These are phyloP conservation scores for Cladosporium sp. DNA, from an alignment of 2,329 filamentous ascomycete species.

Conservation along the genomic window DNA sequence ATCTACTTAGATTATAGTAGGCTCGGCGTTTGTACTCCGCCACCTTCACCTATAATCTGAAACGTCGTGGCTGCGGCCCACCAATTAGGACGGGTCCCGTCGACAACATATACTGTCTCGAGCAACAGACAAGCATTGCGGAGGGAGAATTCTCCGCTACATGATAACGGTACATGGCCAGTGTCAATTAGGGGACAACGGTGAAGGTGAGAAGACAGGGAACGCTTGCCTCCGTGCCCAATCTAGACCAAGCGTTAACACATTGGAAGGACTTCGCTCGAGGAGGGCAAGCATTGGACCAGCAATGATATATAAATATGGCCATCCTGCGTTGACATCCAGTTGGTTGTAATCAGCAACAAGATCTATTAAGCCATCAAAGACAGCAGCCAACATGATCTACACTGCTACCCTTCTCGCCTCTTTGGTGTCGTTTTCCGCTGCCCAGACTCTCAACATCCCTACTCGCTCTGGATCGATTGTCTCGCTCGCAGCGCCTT, in stretches of 20 bases:
- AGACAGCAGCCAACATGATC: constrained; percentile 5
- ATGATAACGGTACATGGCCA: not conserved
- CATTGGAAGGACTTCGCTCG: not conserved
- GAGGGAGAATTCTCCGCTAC: constrained; percentile 15
- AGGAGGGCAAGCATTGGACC: not conserved
- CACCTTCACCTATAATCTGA: constrained; percentile 2
- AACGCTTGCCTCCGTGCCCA: constrained; percentile 7
- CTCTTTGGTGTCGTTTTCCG: constrained; percentile 27
- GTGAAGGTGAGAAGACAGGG: not conserved
- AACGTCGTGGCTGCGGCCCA: constrained; percentile 3
- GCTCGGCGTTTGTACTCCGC: not conserved
- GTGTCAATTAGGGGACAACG: not conserved
- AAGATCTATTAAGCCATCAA: not conserved
- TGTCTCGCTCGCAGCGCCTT: constrained; percentile 32
- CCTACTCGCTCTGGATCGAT: constrained; percentile 34
- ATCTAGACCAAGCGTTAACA: not conserved
- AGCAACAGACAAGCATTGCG: constrained; percentile 2
- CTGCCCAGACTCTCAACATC: constrained; percentile 37
- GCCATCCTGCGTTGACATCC: not conserved
- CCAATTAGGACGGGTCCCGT: not conserved
- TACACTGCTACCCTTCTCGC: constrained; percentile 27
- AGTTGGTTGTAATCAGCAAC: not conserved
- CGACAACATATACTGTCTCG: not conserved
- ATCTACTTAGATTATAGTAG: not conserved
- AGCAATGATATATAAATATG: constrained; percentile 1